Evolutionary conservation across 1,139 yeast genomes (phyloP), one percentile per base, ranked within the genome.

Genomic region (Geotrichum carabidarum): DNA sequence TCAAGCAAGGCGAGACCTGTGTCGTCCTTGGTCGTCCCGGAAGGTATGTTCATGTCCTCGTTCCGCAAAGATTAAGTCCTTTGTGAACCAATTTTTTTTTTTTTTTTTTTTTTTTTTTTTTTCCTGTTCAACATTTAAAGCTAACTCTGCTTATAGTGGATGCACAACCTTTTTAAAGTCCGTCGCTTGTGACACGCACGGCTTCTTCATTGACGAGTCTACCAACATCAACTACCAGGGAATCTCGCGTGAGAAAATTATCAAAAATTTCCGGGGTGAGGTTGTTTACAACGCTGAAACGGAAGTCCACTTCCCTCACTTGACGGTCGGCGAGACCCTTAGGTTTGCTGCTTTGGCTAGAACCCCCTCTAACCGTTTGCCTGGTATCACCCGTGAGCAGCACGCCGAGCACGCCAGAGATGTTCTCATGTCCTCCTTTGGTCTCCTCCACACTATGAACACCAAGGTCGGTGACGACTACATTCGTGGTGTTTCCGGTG

Each of bases 21-120:
- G 88, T 86, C 50, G 94, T 86, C 1, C 71, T 86, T 42, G 94
- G 94, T 45, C 79, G 90, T 68, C 94, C 94, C 0, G 94, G 94
- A 36, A 51, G 57, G 58, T 56, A 53, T 32, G 58, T 48, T 41
- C n/a, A 14, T 11, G 18, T 1, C 18, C 37, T 14, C 22, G 8
- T 12, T 37, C 40, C 40, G 17, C 8, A n/a, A 11, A 37, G 8
- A 8, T 37, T 27, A 11, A 11, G 18, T 32, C 9, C 22, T 48
- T 27, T 15, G 27, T 22, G 27, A 18, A 35, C 4, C 15, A 9
- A 38, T 17, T 43, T 15, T 22, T 1, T 18, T 31, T 36, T 40
- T 34, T 37, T 1, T 30, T 30, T 7, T 44, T 17, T 40, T 38
- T 8, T 14, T 12, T 37, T n/a, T 37, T 27, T 47, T 38, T 35